phyloP scores from a whole-genome alignment of 345 rosid species.

The Dimocarpus longan region DNA sequence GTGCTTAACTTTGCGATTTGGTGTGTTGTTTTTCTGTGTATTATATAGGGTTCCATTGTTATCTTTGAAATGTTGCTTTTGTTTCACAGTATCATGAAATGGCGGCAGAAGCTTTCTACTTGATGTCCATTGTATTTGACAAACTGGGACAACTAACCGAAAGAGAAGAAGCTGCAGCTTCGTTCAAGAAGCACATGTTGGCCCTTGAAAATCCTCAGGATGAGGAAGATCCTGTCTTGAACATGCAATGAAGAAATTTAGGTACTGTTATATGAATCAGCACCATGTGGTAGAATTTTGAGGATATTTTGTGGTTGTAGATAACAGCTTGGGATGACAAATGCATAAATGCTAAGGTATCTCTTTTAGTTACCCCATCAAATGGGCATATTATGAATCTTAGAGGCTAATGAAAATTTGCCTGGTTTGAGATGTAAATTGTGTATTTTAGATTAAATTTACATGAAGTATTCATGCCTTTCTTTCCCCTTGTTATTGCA shows the following conservation, averaged over 20 bases:
- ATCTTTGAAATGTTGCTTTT: conserved; percentile 8
- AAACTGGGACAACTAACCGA: conserved; percentile 56
- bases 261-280: not conserved
- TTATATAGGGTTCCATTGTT: not conserved
- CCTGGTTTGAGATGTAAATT: not conserved
- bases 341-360: not conserved
- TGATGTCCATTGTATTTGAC: conserved; percentile 70
- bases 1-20: too few species aligned
- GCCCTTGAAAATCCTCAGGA: conserved; percentile 69
- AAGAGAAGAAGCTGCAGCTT: conserved; percentile 82
- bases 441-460: not conserved
- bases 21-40: not conserved
- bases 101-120: conserved; percentile 79
- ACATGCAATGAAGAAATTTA: not conserved
- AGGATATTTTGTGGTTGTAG: not conserved
- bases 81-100: conserved; percentile 78
- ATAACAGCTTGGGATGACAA: not conserved
- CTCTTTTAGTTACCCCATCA: not conserved
- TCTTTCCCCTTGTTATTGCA: too few species aligned
- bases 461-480: not conserved
- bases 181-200: conserved; percentile 65
- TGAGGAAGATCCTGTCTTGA: conserved; percentile 39
- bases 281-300: not conserved
- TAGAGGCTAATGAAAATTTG: not conserved
- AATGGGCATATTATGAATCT: not conserved